Conservation (phyloP, 1,284 basidiomycete genomes). For the Neolentinus lepideus region DNA sequence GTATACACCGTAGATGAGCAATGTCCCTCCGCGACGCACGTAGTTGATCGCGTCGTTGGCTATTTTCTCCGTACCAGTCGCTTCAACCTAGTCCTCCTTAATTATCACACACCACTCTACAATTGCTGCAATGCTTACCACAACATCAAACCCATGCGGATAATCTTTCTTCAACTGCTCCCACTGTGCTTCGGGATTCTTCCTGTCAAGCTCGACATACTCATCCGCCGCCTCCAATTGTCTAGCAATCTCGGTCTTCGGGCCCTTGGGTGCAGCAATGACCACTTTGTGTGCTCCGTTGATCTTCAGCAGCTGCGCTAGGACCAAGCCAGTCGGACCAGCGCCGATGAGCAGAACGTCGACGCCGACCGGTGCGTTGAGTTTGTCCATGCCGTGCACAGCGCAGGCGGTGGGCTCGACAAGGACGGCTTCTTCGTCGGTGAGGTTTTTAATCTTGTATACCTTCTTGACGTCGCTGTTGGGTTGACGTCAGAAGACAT, state of each 20-base stretch:
- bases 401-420: conserved; percentile 86
- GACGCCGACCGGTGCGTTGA: conserved; percentile 69
- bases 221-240: conserved; percentile 71
- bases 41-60: conserved; percentile 80
- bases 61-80: conserved; percentile 76
- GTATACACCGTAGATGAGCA: conserved; percentile 55
- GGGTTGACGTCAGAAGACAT: background rate
- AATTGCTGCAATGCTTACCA: conserved; percentile 33
- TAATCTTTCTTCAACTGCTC: conserved; percentile 68
- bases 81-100: conserved; percentile 47
- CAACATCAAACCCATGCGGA: conserved; percentile 83
- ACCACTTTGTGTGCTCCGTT: conserved; percentile 75
- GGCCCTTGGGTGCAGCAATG: conserved; percentile 78
- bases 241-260: conserved; percentile 80
- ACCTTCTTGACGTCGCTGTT: conserved; percentile 59
- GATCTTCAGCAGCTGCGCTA: conserved; percentile 79
- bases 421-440: conserved; percentile 85
- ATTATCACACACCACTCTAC: background rate
- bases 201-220: conserved; percentile 77
- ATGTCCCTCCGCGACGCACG: conserved; percentile 52
- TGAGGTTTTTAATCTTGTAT: conserved; percentile 79
- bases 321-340: conserved; percentile 77
- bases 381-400: conserved; percentile 82
- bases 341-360: conserved; percentile 76
- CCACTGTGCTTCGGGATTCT: conserved; percentile 76